Evolutionary conservation across 2,329 filamentous ascomycete genomes (phyloP).

Genomic region (Emmonsiellopsis sp.): DNA sequence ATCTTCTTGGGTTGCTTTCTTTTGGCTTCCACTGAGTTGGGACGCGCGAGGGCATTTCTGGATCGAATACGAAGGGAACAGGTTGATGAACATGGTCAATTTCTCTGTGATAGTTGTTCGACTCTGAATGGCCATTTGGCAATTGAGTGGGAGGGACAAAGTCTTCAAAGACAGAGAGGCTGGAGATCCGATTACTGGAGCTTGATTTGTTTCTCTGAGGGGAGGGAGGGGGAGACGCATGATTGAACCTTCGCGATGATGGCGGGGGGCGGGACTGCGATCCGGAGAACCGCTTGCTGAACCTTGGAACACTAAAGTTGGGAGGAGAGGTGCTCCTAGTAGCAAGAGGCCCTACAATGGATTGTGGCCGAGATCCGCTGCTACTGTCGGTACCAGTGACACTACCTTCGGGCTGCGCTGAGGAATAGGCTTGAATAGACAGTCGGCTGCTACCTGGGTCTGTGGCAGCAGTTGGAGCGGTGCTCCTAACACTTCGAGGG

Average conservation of each 20-base stretch:
- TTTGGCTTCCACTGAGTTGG: not conserved
- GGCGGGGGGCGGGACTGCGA: not conserved
- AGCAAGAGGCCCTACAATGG: constrained; percentile 18
- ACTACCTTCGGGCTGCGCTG: constrained; percentile 5
- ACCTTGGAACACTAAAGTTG: constrained; percentile 34
- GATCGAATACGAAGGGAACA: not conserved
- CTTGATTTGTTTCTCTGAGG: not conserved
- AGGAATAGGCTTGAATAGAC: constrained; percentile 2
- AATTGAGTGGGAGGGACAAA: not conserved
- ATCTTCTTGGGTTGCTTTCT: constrained; percentile 1
- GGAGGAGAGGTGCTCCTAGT: constrained; percentile 25
- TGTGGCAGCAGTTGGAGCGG: not conserved
- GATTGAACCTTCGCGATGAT: not conserved
- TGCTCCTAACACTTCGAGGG: not conserved
- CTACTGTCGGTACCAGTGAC: constrained; percentile 11
- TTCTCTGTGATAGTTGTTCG: not conserved
- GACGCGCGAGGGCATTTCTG: not conserved
- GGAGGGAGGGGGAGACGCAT: not conserved
- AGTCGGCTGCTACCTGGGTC: constrained; percentile 1
- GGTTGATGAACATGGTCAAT: not conserved
- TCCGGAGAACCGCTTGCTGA: constrained; percentile 28
- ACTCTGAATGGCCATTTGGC: not conserved
- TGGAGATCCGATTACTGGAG: not conserved
- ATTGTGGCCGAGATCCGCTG: constrained; percentile 14
- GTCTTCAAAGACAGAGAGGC: not conserved